Percentiles rank a stretch among this genome's conserved stretches.
Evolutionary conservation across 2,329 filamentous ascomycete genomes (phyloP).

Genomic region (Penicillium sp.): DNA sequence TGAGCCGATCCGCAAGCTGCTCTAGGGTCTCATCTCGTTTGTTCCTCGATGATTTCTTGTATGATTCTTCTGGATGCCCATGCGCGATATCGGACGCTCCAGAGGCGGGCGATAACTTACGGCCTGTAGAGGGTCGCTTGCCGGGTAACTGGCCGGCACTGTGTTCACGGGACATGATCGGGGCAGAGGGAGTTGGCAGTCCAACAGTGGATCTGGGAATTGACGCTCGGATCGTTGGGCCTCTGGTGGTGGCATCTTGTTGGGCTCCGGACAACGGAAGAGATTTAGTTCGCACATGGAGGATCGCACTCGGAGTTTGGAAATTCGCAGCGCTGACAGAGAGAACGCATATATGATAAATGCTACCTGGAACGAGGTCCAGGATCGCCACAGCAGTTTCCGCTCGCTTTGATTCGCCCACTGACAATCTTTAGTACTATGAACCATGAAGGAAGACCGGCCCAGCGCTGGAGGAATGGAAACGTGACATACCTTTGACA

Average conservation of each 20-base stretch:
- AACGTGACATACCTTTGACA: slow-evolving; percentile 68
- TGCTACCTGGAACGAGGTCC: slow-evolving; percentile 81
- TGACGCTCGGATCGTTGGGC: slow-evolving; percentile 56
- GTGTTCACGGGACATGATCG: slow-evolving; percentile 68
- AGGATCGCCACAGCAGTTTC: slow-evolving; percentile 92
- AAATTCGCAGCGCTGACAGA: slow-evolving; percentile 92
- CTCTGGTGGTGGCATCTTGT: slow-evolving; percentile 37
- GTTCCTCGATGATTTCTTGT: slow-evolving; percentile 44
- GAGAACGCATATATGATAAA: slow-evolving; percentile 92
- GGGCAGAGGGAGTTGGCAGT: slow-evolving; percentile 64
- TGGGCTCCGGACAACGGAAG: slow-evolving; percentile 45
- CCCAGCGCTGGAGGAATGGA: slow-evolving; percentile 1
- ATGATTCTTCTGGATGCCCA: slow-evolving; percentile 44
- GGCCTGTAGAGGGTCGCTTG: slow-evolving; percentile 71
- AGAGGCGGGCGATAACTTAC: slow-evolving; percentile 75
- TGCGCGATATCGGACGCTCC: slow-evolving; percentile 46
- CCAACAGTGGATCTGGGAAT: slow-evolving; percentile 58
- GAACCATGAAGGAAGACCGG: not conserved
- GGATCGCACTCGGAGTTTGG: slow-evolving; percentile 82
- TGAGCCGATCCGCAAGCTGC: slow-evolving; percentile 79
- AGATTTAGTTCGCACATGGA: slow-evolving; percentile 77
- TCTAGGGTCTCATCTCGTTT: slow-evolving; percentile 71
- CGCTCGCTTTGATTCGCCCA: slow-evolving; percentile 79
- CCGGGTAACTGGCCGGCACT: slow-evolving; percentile 58
- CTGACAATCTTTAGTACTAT: slow-evolving; percentile 48